phyloP scores from a whole-genome alignment of 2,329 filamentous ascomycete species.

The Arthrobotrys iridis region DNA sequence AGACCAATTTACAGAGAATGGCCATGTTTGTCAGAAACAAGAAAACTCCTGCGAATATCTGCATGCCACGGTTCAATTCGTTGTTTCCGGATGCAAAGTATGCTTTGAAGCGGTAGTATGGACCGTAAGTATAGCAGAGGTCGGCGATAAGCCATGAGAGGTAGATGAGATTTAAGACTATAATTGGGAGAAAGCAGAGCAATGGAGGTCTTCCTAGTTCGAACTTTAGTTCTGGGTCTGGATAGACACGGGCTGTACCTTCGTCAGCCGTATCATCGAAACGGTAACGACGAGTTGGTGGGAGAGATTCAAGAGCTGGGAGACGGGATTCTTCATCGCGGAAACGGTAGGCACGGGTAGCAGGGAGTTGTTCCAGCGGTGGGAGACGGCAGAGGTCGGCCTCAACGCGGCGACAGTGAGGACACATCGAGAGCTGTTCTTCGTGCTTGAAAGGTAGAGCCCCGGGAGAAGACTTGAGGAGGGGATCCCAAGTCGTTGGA shows the following conservation, averaged over 20 bases:
- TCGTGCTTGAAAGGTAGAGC: background rate
- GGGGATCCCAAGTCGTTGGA: constrained; percentile 18
- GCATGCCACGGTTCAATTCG: constrained; percentile 47
- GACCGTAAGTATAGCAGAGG: constrained; percentile 47
- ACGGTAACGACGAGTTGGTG: constrained; percentile 40
- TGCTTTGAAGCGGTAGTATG: constrained; percentile 43
- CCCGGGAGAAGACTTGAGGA: constrained; percentile 10
- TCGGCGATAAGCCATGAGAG: constrained; percentile 48
- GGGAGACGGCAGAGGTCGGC: constrained; percentile 37
- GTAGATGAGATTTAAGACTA: constrained; percentile 43
- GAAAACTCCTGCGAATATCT: constrained; percentile 51
- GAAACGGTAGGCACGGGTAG: constrained; percentile 38
- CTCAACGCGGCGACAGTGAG: constrained; percentile 48
- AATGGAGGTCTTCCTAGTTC: constrained; percentile 28
- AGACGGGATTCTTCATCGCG: constrained; percentile 44
- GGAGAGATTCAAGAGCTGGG: constrained; percentile 38
- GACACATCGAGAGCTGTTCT: constrained; percentile 39
- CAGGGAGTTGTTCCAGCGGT: constrained; percentile 32
- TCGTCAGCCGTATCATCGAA: constrained; percentile 37
- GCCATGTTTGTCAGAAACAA: constrained; percentile 52
- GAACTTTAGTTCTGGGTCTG: constrained; percentile 41
- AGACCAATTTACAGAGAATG: constrained; percentile 44
- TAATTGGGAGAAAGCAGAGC: constrained; percentile 26
- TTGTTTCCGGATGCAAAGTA: constrained; percentile 32
- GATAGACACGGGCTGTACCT: constrained; percentile 48